Evolutionary conservation across 1,139 yeast genomes (phyloP).

Genomic region (Kodamaea ohmeri): DNA sequence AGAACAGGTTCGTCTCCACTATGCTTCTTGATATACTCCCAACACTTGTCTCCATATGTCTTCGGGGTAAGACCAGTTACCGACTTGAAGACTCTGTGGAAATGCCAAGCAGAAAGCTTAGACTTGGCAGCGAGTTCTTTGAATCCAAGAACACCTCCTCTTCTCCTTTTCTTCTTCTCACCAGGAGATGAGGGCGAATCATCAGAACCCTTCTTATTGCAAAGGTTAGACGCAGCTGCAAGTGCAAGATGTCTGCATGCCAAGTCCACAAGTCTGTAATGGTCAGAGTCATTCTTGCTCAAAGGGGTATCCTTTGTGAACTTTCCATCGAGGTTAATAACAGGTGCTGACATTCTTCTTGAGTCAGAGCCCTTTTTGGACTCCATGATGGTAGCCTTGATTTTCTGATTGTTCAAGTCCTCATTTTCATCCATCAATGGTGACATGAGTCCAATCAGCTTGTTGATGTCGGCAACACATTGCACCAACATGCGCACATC

Average conservation of each 20-base stretch:
- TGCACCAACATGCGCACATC: constrained; percentile 52
- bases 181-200: constrained; percentile 20
- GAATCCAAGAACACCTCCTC: constrained; percentile 88
- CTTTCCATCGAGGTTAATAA: constrained; percentile 23
- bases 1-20: constrained; percentile 2
- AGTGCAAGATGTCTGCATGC: constrained; percentile 83
- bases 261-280: constrained; percentile 66
- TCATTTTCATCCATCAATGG: constrained; percentile 50
- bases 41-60: constrained; percentile 84
- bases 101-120: constrained; percentile 89
- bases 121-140: constrained; percentile 85
- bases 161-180: constrained; percentile 54
- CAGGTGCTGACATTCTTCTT: constrained; percentile 31
- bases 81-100: constrained; percentile 82
- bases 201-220: constrained; percentile 16
- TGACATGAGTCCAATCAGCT: constrained; percentile 54
- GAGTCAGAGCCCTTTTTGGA: constrained; percentile 25
- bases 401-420: constrained; percentile 36
- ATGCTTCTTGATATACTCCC: constrained; percentile 51
- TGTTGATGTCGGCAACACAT: constrained; percentile 59
- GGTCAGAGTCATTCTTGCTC: constrained; percentile 64
- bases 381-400: constrained; percentile 40
- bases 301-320: constrained; percentile 30
- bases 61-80: constrained; percentile 86
- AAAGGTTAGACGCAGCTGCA: constrained; percentile 65